phyloP scores from a whole-genome alignment of 116 monocot species.

The Phalaenopsis hybrid region DNA sequence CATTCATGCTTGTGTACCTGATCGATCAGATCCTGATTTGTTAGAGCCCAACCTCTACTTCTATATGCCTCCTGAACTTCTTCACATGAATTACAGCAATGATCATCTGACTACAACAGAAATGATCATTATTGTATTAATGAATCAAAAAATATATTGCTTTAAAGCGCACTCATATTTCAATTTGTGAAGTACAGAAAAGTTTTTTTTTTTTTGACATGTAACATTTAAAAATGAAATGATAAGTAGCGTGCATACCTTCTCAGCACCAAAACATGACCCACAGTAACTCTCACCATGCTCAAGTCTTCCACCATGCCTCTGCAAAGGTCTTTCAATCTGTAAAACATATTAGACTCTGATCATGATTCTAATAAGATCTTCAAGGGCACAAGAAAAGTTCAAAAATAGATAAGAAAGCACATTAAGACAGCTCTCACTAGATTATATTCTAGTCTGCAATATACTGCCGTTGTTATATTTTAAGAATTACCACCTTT shows the following conservation, averaged over 20 bases:
- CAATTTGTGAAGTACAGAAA: not conserved
- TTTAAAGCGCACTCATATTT: not conserved
- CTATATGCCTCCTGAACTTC: slow-evolving; percentile 89
- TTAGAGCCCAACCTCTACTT: slow-evolving; percentile 84
- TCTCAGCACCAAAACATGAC: slow-evolving; percentile 52
- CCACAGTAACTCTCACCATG: slow-evolving; percentile 50
- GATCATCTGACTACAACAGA: slow-evolving; percentile 61
- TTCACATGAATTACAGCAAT: slow-evolving; percentile 96
- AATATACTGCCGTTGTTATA: not conserved
- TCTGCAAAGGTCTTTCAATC: slow-evolving; percentile 54
- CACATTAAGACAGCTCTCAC: not conserved
- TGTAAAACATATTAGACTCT: slow-evolving; percentile 11
- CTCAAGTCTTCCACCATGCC: slow-evolving; percentile 51
- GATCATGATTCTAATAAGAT: not conserved
- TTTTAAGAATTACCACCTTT: not conserved
- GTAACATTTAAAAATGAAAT: not conserved
- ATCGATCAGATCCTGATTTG: slow-evolving; percentile 77
- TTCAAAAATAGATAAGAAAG: not conserved
- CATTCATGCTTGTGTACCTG: slow-evolving; percentile 46
- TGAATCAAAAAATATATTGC: not conserved
- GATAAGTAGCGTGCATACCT: slow-evolving; percentile 16
- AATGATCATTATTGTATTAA: not conserved
- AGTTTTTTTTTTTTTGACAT: not conserved
- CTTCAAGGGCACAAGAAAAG: not conserved
- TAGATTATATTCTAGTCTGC: not conserved